Percentiles rank a stretch among this genome's conserved stretches.
Conservation (phyloP, 441 rosid species). For the Viola pubescens region DNA sequence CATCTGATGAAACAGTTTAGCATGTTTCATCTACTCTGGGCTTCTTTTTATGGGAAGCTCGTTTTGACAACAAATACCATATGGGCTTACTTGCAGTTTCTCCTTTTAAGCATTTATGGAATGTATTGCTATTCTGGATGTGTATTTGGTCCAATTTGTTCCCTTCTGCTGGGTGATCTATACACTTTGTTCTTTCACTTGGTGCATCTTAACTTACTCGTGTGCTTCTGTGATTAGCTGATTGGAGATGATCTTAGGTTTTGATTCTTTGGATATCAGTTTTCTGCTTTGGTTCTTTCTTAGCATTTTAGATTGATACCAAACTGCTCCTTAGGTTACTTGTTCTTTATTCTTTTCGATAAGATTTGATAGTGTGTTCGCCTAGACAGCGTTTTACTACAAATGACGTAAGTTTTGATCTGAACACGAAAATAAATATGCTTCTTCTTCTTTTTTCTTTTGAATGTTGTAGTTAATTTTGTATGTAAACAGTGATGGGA, state of each 20-base stretch:
- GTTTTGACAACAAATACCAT: conserved; percentile 5
- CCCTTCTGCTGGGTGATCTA: conserved; percentile 8
- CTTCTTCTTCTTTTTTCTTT: background rate
- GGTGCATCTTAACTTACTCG: conserved; percentile 6
- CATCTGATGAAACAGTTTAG: background rate
- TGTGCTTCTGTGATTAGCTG: conserved; percentile 6
- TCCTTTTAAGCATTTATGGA: background rate
- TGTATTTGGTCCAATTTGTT: conserved; percentile 1
- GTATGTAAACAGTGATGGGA: background rate
- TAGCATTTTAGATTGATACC: background rate
- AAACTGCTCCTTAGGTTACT: background rate
- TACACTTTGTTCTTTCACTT: background rate
- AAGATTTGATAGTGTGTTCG: conserved; percentile 5
- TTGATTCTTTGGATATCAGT: background rate
- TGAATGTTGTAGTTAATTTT: background rate
- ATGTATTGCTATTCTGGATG: background rate
- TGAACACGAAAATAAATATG: background rate
- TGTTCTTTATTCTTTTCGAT: background rate
- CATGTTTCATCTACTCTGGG: background rate
- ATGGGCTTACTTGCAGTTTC: conserved; percentile 5
- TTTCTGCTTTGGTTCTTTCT: background rate
- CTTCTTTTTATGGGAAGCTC: conserved; percentile 4
- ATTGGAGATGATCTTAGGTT: conserved; percentile 11
- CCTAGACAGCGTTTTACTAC: too few relatives aligned
- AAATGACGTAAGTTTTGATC: background rate